Base-by-base conservation (phyloP, 495 filamentous ascomycete genomes). In the Sabuloglossum arenarium region DNA sequence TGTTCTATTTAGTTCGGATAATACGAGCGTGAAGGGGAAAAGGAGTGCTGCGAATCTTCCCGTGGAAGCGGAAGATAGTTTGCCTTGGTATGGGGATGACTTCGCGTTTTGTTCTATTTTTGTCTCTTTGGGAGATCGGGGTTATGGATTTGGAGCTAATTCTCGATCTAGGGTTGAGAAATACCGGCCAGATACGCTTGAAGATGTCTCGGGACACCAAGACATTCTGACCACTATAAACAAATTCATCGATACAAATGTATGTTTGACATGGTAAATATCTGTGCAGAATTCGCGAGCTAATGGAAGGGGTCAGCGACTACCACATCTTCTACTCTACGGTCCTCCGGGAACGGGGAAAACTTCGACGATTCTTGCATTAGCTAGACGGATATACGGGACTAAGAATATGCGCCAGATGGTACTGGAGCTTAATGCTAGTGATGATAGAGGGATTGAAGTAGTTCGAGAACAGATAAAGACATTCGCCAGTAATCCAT, bases 391-490 rank as follows among this genome's bases (percentile, higher is more conserved):
- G 57, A 99, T 99, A 66, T 99, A 97, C 61, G 91, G 91, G 37
- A 69, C 69, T 55, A 84, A 84, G 57, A 97, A 96, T 66, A 83
- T 97, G 81, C 80, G 89, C 25, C 91, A 98, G 66, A 96, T 97
- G 86, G 93, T 98, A 49, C 75, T 98, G 6, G 91, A 98, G 65
- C 77, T 98, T 56, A 98, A 98, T 67, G 91, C 91, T 32, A 93
- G 85, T 59, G 91, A 98, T 63, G 91, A 98, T 64, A 76, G 91
- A 70, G 91, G 91, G 63, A 99, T 99, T 69, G 93, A 99, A 59
- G 91, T 99, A 5, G 91, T 99, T 46, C 79, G 90, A 58, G 93
- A 99, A 68, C 93, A 97, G 68, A 97, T 99, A 73, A 97, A 96
- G 73, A 99, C 93, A 1, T 99, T 97, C 69, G 88, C 87, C 28